Evolutionary conservation across 169 alveolate species (phyloP), one percentile per base, ranked within the genome.

Genomic region (Plasmodium billcollinsi): DNA sequence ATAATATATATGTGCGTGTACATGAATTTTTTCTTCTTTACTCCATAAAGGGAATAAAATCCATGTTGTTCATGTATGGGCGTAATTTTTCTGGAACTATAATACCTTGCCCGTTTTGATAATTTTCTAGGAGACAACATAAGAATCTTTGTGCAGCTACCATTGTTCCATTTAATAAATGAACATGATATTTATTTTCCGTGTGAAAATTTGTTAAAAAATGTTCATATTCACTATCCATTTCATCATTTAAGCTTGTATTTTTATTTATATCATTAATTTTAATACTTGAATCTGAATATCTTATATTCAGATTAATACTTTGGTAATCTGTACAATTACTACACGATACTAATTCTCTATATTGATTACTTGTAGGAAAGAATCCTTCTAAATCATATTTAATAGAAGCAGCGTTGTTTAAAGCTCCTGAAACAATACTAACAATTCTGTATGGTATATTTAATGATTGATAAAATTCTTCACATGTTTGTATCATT

Each of bases 301-400:
- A 94, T 50, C 72, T 93, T 52, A 95, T 70, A 74, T 94, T 93
- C 8, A 94, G 63, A 71, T 90, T 88, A n/a, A 86, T 73, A 12
- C 98, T 91, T 93, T 99, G 99, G 95, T 95, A 99, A 93, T 99
- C 99, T 12, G 99, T 98, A 95, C 99, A 99, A 96, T 99, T 99
- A 56, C 99, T 98, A 92, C 99, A 98, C 65, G 99, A 97, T 58
- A 98, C 99, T 21, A 99, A 97, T 93, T 99, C 99, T 72, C 99
- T 93, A 93, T 97, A 99, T 59, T 96, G 97, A 9, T 94, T 96
- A 92, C 98, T 98, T 54, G 99, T 99, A 12, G 99, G 99, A 97
- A 98, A 99, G 99, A 99, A 99, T 20, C 99, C 99, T 95, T 99
- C 99, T 61, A 99, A 88, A 93, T 99, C 99, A 91, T 98, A 99